Percentiles rank a stretch among this genome's conserved stretches.
These are phyloP conservation scores for Abrus precatorius DNA, from an alignment of 306 rosid species.

Conservation along the genomic window DNA sequence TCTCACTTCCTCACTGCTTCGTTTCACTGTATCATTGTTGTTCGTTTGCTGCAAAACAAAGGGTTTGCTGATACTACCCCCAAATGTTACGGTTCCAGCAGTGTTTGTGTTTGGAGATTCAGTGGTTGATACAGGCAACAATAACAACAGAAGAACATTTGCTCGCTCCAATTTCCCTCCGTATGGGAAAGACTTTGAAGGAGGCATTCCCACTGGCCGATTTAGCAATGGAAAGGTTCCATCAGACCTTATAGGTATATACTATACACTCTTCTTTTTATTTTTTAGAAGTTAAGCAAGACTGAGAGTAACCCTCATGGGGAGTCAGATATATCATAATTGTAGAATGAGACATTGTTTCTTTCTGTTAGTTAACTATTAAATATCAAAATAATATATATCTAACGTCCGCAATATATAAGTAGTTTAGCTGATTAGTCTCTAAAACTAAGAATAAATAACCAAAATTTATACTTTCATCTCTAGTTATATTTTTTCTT, in stretches of 20 bases:
- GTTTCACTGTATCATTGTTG: slow-evolving; percentile 6
- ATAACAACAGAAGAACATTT: slow-evolving; percentile 58
- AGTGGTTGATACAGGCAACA: slow-evolving; percentile 81
- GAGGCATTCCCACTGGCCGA: slow-evolving; percentile 54
- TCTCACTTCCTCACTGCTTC: neutral
- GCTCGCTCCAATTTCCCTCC: slow-evolving; percentile 55
- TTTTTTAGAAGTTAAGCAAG: too few species aligned
- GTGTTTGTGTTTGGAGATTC: slow-evolving; percentile 78
- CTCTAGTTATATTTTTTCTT: too few species aligned
- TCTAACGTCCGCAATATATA: too few species aligned
- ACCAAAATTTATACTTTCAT: too few species aligned
- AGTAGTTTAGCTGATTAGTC: too few species aligned
- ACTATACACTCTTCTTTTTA: neutral
- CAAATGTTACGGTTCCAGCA: slow-evolving; percentile 63
- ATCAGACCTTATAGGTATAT: slow-evolving; percentile 52
- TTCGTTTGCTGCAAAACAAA: slow-evolving; percentile 30
- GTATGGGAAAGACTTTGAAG: slow-evolving; percentile 54
- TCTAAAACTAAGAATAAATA: too few species aligned
- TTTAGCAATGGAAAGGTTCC: slow-evolving; percentile 63
- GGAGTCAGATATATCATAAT: too few species aligned
- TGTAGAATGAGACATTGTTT: too few species aligned
- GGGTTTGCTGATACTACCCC: slow-evolving; percentile 55
- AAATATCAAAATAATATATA: too few species aligned
- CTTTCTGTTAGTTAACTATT: too few species aligned
- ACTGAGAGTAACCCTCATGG: too few species aligned